A percentile compares a stretch with the other conserved stretches of the same genome.
Conservation (phyloP, 139 green algal genomes). For the Zygnema circumcarinatum region DNA sequence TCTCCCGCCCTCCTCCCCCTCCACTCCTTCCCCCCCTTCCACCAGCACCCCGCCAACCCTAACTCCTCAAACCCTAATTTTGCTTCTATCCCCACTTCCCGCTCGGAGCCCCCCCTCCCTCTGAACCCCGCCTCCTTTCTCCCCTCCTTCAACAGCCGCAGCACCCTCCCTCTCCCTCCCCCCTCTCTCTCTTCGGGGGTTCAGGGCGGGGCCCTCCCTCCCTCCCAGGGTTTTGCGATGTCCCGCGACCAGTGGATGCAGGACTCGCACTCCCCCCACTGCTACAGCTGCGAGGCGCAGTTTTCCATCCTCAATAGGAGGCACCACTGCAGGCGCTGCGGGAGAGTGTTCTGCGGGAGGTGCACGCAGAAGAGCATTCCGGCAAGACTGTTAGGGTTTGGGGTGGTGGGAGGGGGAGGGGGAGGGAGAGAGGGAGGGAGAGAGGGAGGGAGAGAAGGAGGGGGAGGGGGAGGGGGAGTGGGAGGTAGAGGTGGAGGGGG, state of each 20-base stretch:
- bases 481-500: neutral
- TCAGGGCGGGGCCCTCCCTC: too few relatives aligned
- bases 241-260: constrained; percentile 43
- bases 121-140: neutral
- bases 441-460: neutral
- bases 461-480: constrained; percentile 20
- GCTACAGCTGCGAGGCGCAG: constrained; percentile 31
- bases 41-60: neutral
- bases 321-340: constrained; percentile 56
- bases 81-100: neutral
- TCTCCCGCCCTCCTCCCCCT: neutral
- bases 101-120: neutral
- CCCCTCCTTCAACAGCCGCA: neutral
- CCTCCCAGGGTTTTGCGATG: neutral
- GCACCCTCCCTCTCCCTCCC: too few relatives aligned
- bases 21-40: neutral
- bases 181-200: too few relatives aligned
- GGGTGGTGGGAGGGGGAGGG: neutral
- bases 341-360: constrained; percentile 50
- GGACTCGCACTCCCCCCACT: constrained; percentile 25
- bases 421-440: too few relatives aligned
- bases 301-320: constrained; percentile 58
- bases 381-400: constrained; percentile 13
- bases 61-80: neutral
- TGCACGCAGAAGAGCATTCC: constrained; percentile 54